These are phyloP conservation scores for Echium plantagineum DNA, from an alignment of 257 asterid species.

Conservation along the genomic window DNA sequence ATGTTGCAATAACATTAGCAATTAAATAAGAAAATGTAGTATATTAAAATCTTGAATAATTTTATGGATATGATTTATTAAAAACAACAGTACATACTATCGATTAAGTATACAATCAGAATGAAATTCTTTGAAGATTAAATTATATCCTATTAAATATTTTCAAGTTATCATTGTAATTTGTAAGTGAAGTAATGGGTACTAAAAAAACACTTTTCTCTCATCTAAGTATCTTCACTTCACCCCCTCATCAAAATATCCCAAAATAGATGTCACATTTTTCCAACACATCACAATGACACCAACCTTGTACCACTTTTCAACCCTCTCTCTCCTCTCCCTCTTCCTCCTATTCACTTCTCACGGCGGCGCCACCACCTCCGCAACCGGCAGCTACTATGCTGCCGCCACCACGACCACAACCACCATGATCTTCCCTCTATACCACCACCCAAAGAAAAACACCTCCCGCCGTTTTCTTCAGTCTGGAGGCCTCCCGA, in stretches of 20 bases:
- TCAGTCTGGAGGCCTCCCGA: neutral
- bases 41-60: too few relatives aligned
- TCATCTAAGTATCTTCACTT: too few relatives aligned
- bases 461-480: neutral
- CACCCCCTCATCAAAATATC: neutral
- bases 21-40: too few relatives aligned
- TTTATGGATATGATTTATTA: too few relatives aligned
- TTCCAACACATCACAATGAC: neutral
- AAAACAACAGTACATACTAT: too few relatives aligned
- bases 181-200: too few relatives aligned
- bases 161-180: too few relatives aligned
- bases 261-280: neutral
- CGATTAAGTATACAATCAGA: too few relatives aligned
- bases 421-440: constrained; percentile 1
- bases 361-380: neutral
- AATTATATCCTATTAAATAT: too few relatives aligned
- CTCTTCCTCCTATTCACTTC: neutral
- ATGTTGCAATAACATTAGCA: too few relatives aligned
- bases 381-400: neutral
- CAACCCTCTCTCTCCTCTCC: neutral
- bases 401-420: neutral
- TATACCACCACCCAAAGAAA: neutral
- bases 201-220: too few relatives aligned
- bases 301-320: constrained; percentile 1
- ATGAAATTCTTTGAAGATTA: too few relatives aligned